Percentiles rank a stretch among this genome's conserved stretches.
phyloP scores from a whole-genome alignment of 352 stramenopile species.

The Pythium rishiriense region DNA sequence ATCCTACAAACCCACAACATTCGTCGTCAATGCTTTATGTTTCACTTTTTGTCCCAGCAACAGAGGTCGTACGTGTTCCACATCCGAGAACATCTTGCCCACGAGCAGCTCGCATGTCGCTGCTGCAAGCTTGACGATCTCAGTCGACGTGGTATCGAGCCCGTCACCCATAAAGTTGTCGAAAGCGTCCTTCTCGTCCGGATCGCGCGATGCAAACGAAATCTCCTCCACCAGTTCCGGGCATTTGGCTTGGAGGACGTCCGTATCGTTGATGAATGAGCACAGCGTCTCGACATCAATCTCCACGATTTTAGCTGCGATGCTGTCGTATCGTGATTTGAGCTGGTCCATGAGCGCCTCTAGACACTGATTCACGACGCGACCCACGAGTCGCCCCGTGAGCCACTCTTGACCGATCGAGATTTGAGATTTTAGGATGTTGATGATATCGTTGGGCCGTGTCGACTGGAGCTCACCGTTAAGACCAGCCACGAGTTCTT shows the following conservation, averaged over 20 bases:
- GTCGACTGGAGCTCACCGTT: conserved; percentile 73
- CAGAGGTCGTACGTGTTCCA: conserved; percentile 65
- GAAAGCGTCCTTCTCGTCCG: conserved; percentile 76
- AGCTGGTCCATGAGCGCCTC: conserved; percentile 73
- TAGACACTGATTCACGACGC: conserved; percentile 71
- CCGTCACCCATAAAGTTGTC: conserved; percentile 74
- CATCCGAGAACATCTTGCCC: conserved; percentile 77
- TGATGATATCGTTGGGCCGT: conserved; percentile 84
- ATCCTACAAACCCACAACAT: conserved; percentile 35
- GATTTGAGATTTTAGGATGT: conserved; percentile 87
- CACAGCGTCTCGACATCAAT: conserved; percentile 77
- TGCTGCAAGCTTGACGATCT: conserved; percentile 77
- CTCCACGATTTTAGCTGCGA: conserved; percentile 44
- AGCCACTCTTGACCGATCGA: conserved; percentile 85
- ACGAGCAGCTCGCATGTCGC: conserved; percentile 66
- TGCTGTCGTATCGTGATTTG: conserved; percentile 63
- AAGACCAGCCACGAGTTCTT: conserved; percentile 60
- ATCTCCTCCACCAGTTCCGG: conserved; percentile 82
- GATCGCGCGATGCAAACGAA: conserved; percentile 72
- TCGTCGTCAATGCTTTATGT: too few species aligned
- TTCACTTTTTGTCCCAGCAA: too few species aligned
- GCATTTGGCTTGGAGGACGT: conserved; percentile 83
- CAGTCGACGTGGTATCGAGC: conserved; percentile 72
- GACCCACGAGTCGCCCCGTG: conserved; percentile 58
- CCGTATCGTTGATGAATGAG: conserved; percentile 85